These are phyloP conservation scores for Globisporangium paroecandrum DNA, from an alignment of 352 stramenopile species.

Conservation along the genomic window DNA sequence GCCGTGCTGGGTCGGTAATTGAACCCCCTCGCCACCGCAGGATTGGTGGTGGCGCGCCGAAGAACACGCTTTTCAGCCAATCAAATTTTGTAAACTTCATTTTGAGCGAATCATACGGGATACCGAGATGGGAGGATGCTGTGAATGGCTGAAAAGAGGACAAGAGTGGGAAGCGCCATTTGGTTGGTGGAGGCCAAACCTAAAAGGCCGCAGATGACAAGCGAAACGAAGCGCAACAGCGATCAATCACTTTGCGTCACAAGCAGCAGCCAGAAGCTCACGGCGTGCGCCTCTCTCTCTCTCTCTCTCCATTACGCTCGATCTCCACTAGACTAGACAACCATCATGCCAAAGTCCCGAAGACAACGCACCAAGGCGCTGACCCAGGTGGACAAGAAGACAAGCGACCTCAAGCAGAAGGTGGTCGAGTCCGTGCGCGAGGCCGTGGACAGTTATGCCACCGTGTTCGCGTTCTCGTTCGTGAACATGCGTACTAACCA, in stretches of 20 bases:
- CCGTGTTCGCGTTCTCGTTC: constrained; percentile 96
- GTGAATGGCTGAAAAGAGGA: constrained; percentile 44
- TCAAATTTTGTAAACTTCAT: constrained; percentile 6
- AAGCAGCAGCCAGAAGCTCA: constrained; percentile 7
- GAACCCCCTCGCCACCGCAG: constrained; percentile 18
- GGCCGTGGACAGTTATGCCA: constrained; percentile 91
- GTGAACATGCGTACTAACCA: constrained; percentile 99
- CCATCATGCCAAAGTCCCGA: constrained; percentile 84
- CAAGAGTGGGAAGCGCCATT: constrained; percentile 21
- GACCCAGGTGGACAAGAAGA: constrained; percentile 96
- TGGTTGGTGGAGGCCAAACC: constrained; percentile 44
- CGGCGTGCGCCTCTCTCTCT: background rate
- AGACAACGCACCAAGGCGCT: constrained; percentile 87
- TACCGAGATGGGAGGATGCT: background rate
- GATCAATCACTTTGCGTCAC: constrained; percentile 14
- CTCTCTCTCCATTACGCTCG: background rate
- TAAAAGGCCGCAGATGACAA: constrained; percentile 17
- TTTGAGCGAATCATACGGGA: constrained; percentile 22
- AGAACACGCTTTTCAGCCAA: constrained; percentile 38
- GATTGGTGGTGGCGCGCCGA: constrained; percentile 42
- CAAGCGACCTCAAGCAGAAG: constrained; percentile 93
- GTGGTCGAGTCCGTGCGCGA: constrained; percentile 93
- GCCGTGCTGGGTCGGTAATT: constrained; percentile 18
- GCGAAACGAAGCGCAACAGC: constrained; percentile 18
- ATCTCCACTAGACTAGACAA: background rate